Evolutionary conservation across 176 grass and related monocot genomes (phyloP), one percentile per base, ranked within the genome.

Genomic region (barley (Hordeum vulgare)): DNA sequence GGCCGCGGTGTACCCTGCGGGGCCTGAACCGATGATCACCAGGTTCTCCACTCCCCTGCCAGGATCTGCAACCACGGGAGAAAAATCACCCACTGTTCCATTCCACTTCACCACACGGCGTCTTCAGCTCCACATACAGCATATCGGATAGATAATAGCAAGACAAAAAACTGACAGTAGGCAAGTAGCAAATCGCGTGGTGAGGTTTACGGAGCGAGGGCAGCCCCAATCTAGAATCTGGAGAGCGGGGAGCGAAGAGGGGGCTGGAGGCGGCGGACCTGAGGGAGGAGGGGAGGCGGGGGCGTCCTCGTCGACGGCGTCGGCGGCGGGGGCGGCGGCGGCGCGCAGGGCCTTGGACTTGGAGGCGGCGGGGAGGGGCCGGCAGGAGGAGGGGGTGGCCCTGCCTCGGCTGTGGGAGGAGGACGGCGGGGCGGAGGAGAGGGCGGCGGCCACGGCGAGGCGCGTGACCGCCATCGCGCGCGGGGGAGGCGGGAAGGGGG

Each of bases 21-120:
- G 96, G 76, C 96, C 96, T 15, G 96, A 99, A 4, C 96, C 96
- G 7, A 99, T 87, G 79, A 99, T 94, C 85, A 99, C 96, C 87
- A 99, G 47, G 77, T 99, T 99, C 93, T 99, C 96, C 56, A 94
- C 81, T 40, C 87, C 93, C 58, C 80, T 86, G 61, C 68, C 28
- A 81, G 60, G 25, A 89, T 83, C 91, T 94, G 82, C 41, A 81
- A 44, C 9, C 63, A 20, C 41, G 25, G 37, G 33, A 41, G 76
- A 79, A 63, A 18, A 76, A 40, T 17, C 62, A 26, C 7, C 5
- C 20, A 63, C 49, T 31, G 77, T 27, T 39, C 21, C 18, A 18
- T 27, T 39, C 20, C 8, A 39, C 53, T 59, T 26, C 20, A 15
- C 21, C 24, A 33, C 25, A 65, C 9, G 23, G 45, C 36, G 51